Percentiles rank a stretch among this genome's conserved stretches.
These are phyloP conservation scores for Truncatella angustata DNA, from an alignment of 2,329 filamentous ascomycete species.

Conservation along the genomic window DNA sequence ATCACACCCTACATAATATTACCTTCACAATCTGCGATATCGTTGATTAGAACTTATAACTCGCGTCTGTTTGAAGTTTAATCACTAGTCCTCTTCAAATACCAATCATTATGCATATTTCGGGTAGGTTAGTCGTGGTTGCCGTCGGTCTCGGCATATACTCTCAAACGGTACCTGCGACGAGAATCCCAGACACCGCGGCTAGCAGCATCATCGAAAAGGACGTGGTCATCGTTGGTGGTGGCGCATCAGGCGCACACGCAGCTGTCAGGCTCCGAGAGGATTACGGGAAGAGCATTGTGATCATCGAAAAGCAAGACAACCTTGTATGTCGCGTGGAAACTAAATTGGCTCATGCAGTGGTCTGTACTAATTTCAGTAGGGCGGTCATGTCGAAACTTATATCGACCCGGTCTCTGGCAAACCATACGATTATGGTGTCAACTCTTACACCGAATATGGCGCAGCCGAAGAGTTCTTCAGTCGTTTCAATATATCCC, in stretches of 20 bases:
- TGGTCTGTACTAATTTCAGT: no score
- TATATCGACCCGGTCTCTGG: constrained; percentile 41
- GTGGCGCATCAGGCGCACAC: constrained; percentile 36
- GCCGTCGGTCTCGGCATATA: background rate
- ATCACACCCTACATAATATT: no score
- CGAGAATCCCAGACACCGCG: background rate
- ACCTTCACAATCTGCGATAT: no score
- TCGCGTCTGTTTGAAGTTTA: background rate
- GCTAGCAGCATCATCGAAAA: constrained; percentile 5
- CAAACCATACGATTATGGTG: constrained; percentile 32
- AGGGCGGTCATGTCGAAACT: constrained; percentile 48
- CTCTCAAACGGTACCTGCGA: background rate
- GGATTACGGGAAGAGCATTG: constrained; percentile 30
- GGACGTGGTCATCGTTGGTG: constrained; percentile 33
- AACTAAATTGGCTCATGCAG: no score
- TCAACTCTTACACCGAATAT: constrained; percentile 36
- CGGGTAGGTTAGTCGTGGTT: background rate
- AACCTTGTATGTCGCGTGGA: background rate
- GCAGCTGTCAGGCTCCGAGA: constrained; percentile 34
- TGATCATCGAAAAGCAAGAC: constrained; percentile 32
- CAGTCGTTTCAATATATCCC: constrained; percentile 36
- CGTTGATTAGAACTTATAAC: no score
- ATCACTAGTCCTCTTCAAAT: background rate
- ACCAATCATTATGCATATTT: background rate
- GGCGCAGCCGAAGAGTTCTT: constrained; percentile 42